Evolutionary conservation across 2,329 filamentous ascomycete genomes (phyloP), one percentile per base, ranked within the genome.

Genomic region (Dactylellina drechsleri): DNA sequence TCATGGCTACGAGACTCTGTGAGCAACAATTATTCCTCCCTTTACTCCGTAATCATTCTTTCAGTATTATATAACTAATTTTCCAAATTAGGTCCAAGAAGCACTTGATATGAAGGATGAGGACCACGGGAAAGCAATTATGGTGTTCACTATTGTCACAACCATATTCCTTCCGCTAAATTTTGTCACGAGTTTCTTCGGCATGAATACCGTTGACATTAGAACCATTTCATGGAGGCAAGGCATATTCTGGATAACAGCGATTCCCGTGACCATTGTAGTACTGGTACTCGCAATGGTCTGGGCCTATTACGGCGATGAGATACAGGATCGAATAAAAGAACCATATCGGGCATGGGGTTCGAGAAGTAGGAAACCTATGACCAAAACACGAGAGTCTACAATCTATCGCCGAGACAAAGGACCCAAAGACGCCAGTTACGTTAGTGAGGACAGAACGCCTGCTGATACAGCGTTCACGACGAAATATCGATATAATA

Each of bases 151-250:
- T 3, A 81, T 86, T 57, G 83, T 85, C 8, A 85, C 85, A 4
- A 82, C 85, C 68, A 78, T 86, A 52, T 86, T 86, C 76, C 78
- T 86, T 12, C 84, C 85, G 0, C 80, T 86, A 5, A 82, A 82
- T 58, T 81, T 84, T 28, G 81, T 86, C 2, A 83, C 84, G 10
- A 84, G 83, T 77, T 83, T 86, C 66, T 85, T 87, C 76, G 85
- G 85, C 64, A 86, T 87, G 84, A 86, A 87, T 78, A 85, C 84
- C 2, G 80, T 80, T 57, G 85, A 86, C 77, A 81, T 86, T 3
- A 82, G 85, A 26, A 83, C 86, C 76, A 85, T 85, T 82, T 80
- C 83, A n/a, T 79, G 80, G 7, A 80, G 81, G 2, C 84, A 86
- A 79, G 85, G 84, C 83, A 77, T 83, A 2, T 87, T 85, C 79